Percentiles rank a stretch among this genome's conserved stretches.
Evolutionary conservation across 2,329 filamentous ascomycete genomes (phyloP).

Genomic region (Xylaria sp.): DNA sequence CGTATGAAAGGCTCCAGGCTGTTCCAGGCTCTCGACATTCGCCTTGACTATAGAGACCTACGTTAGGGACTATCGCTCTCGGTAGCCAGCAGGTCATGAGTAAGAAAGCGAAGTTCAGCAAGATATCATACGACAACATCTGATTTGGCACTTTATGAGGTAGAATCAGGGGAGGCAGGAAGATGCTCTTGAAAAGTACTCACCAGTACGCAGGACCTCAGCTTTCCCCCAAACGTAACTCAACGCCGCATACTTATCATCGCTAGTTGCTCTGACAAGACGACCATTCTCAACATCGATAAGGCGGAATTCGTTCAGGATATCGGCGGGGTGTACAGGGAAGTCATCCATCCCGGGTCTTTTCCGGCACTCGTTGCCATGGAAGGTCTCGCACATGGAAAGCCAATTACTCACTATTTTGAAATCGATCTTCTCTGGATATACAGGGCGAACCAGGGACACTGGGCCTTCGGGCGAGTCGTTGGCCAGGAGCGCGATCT

Average conservation of each 20-base stretch:
- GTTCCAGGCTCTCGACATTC: conserved; percentile 20
- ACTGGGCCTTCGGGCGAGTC: conserved; percentile 2
- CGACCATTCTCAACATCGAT: conserved; percentile 17
- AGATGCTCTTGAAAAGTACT: not conserved
- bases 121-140: no score
- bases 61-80: not conserved
- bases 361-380: conserved; percentile 23
- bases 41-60: not conserved
- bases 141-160: no score
- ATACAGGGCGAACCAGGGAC: conserved; percentile 4
- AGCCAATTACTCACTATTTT: conserved; percentile 16
- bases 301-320: conserved; percentile 18
- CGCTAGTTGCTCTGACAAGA: conserved; percentile 5
- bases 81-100: no score
- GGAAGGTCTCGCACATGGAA: conserved; percentile 6
- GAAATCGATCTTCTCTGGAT: conserved; percentile 18
- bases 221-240: conserved; percentile 25
- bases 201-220: conserved; percentile 17
- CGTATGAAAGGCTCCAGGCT: conserved; percentile 10
- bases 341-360: conserved; percentile 19
- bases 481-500: conserved; percentile 19
- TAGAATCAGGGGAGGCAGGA: no score
- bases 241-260: conserved; percentile 16
- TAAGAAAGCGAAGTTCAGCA: not conserved
- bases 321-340: conserved; percentile 14